Conservation (phyloP, 805 yeast species). For the Nadsonia fulvescens region DNA sequence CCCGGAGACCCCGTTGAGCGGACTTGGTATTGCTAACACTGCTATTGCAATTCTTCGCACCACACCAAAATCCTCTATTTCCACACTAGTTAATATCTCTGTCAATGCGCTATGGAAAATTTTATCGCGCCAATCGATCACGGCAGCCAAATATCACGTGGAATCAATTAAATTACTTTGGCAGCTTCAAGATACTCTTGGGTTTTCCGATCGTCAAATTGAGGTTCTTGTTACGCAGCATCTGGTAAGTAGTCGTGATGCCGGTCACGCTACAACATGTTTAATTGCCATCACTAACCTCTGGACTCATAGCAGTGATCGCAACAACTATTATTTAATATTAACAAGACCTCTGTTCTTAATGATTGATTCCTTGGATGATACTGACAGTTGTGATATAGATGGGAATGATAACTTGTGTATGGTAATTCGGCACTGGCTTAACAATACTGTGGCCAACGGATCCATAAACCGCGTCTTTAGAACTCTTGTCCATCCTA, state of each 20-base stretch:
- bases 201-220: conserved; percentile 27
- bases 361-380: conserved; percentile 2
- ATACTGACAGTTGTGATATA: too few relatives aligned
- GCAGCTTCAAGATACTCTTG: conserved; percentile 33
- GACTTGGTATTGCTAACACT: too few relatives aligned
- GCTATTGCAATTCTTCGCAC: too few relatives aligned
- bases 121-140: too few relatives aligned
- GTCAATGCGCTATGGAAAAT: too few relatives aligned
- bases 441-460: conserved; percentile 11
- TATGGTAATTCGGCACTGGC: conserved; percentile 12
- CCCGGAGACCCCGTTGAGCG: too few relatives aligned
- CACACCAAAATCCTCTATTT: too few relatives aligned
- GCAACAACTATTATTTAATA: conserved; percentile 19
- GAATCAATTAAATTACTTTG: conserved; percentile 47
- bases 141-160: too few relatives aligned
- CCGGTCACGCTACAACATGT: too few relatives aligned
- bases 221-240: conserved; percentile 57
- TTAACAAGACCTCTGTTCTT: conserved; percentile 1
- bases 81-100: too few relatives aligned
- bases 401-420: conserved; percentile 1
- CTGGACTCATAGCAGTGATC: conserved; percentile 59
- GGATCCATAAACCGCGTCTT: conserved; percentile 48
- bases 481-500: conserved; percentile 36
- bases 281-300: too few relatives aligned
- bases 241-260: conserved; percentile 23